Conservation (phyloP, 208 protist genomes). For the Crithidia bombi region DNA sequence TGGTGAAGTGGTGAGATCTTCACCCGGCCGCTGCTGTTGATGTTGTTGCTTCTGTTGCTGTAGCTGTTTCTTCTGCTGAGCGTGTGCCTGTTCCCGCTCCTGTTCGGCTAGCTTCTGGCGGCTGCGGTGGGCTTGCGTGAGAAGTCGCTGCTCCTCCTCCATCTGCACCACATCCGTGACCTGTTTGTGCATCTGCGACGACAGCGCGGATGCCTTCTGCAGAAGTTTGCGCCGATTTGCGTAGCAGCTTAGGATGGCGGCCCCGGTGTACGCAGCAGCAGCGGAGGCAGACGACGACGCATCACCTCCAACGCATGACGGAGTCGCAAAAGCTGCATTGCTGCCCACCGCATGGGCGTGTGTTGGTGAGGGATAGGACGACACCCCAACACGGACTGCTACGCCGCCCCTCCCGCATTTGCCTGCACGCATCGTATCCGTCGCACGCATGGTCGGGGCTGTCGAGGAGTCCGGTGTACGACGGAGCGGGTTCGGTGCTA, state of each 20-base stretch:
- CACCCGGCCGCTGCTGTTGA: neutral
- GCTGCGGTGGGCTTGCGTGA: conserved; percentile 32
- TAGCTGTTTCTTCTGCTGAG: conserved; percentile 1
- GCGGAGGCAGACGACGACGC: neutral
- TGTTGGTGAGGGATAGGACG: neutral
- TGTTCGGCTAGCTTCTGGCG: conserved; percentile 22
- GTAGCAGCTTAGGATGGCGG: conserved; percentile 41
- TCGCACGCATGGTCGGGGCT: no score
- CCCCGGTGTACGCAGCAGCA: conserved; percentile 17
- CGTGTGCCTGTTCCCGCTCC: conserved; percentile 4
- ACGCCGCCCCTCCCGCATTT: no score
- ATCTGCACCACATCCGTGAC: conserved; percentile 48
- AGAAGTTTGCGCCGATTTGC: conserved; percentile 33
- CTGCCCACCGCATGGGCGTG: no score
- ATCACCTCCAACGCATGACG: neutral
- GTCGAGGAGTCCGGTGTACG: no score
- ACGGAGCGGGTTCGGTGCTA: no score
- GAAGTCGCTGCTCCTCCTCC: conserved; percentile 38
- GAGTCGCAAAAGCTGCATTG: neutral
- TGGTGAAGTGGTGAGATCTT: neutral
- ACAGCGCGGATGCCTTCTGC: conserved; percentile 34
- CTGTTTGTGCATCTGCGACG: conserved; percentile 41
- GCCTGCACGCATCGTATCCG: no score
- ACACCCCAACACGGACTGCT: no score
- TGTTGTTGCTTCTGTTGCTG: conserved; percentile 1